Evolutionary conservation across 2,329 filamentous ascomycete genomes (phyloP).

Genomic region (Neoarthrinium moseri): DNA sequence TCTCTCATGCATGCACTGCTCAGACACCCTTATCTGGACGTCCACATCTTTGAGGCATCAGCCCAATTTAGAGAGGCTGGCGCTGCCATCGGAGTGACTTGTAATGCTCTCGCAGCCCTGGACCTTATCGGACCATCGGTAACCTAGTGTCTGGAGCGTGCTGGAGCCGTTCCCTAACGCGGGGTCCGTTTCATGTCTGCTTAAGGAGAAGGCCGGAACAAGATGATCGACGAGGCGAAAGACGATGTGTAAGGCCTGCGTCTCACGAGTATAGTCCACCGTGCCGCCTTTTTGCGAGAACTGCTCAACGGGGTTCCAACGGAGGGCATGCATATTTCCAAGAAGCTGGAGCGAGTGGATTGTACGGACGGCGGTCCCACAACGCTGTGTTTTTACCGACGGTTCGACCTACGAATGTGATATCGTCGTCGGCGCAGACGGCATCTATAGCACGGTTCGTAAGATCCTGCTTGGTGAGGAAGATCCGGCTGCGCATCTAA

Average conservation of each 20-base stretch:
- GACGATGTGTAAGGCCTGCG: not conserved
- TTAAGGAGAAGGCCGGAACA: not conserved
- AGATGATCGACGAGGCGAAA: constrained; percentile 12
- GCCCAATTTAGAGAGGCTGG: constrained; percentile 13
- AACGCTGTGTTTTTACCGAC: not conserved
- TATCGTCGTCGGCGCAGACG: constrained; percentile 11
- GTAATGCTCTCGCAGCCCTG: constrained; percentile 10
- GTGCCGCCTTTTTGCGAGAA: constrained; percentile 16
- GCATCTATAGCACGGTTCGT: constrained; percentile 10
- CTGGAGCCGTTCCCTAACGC: constrained; percentile 11
- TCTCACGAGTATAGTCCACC: constrained; percentile 17
- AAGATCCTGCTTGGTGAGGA: constrained; percentile 13
- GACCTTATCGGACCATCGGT: constrained; percentile 11
- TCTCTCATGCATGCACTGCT: constrained; percentile 12
- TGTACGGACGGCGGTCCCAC: not conserved
- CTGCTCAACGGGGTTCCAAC: constrained; percentile 14
- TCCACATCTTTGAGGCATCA: constrained; percentile 16
- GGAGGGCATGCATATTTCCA: constrained; percentile 12
- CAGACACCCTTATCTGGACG: constrained; percentile 9
- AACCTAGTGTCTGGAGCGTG: constrained; percentile 8
- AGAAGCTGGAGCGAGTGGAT: constrained; percentile 9
- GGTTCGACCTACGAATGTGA: constrained; percentile 10
- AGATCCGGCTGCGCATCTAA: constrained; percentile 14
- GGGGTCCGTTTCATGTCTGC: constrained; percentile 12
- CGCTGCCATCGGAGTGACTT: constrained; percentile 7